A percentile compares a stretch with the other conserved stretches of the same genome.
Evolutionary conservation across 2,329 filamentous ascomycete genomes (phyloP).

Genomic region (Colletotrichum filicis): DNA sequence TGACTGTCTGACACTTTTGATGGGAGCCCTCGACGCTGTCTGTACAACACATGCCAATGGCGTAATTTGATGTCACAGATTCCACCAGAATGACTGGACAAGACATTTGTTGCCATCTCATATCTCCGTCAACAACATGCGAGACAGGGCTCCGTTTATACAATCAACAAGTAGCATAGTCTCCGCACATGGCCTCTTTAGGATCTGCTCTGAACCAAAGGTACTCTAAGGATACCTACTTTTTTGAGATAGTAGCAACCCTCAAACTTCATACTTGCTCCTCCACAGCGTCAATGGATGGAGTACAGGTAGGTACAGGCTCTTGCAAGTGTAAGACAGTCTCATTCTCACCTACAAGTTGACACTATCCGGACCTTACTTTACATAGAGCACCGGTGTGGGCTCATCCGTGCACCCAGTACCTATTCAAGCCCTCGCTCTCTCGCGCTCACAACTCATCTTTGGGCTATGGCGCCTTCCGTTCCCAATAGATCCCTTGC

Average conservation of each 20-base stretch:
- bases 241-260: no score
- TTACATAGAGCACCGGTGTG: neutral
- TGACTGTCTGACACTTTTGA: conserved; percentile 10
- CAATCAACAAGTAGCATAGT: neutral
- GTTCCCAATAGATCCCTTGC: neutral
- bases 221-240: no score
- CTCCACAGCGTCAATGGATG: no score
- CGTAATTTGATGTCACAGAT: conserved; percentile 26
- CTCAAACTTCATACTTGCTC: no score
- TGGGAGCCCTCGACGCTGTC: neutral
- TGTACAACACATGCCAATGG: conserved; percentile 13
- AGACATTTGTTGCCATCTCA: neutral
- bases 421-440: neutral
- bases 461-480: neutral
- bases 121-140: neutral
- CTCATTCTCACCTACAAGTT: no score
- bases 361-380: no score
- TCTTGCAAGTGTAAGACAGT: no score
- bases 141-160: neutral
- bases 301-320: no score
- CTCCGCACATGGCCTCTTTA: neutral
- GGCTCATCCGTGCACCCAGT: neutral
- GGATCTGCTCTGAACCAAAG: neutral
- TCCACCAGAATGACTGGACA: neutral
- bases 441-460: neutral